Percentiles rank a stretch among this genome's conserved stretches.
Evolutionary conservation across 2,329 filamentous ascomycete species (phyloP).

Genomic region (Sarocladium strictum): DNA sequence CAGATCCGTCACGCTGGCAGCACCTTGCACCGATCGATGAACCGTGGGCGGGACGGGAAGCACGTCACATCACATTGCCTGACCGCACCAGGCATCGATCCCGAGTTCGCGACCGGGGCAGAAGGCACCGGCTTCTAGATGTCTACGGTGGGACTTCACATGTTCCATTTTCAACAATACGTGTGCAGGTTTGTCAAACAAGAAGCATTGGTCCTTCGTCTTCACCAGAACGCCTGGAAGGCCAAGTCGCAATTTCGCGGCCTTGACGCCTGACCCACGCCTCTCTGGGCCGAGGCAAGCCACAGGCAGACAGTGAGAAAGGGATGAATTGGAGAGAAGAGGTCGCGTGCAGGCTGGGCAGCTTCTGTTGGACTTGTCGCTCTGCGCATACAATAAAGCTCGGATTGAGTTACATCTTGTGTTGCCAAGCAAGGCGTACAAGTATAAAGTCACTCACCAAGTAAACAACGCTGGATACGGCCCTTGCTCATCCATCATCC

Average conservation of each 20-base stretch:
- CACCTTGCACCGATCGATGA: background rate
- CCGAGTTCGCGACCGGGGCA: background rate
- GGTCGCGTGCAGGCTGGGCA: background rate
- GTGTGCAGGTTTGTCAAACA: too few relatives aligned
- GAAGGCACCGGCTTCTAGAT: background rate
- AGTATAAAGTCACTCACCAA: too few relatives aligned
- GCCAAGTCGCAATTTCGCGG: slow-evolving; percentile 8
- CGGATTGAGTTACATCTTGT: too few relatives aligned
- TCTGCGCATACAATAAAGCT: too few relatives aligned
- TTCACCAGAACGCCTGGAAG: background rate
- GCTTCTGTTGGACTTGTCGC: background rate
- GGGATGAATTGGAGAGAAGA: background rate
- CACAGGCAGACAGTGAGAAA: background rate
- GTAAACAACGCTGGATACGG: background rate
- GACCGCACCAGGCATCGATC: background rate
- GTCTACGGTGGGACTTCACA: background rate
- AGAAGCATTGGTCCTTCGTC: background rate
- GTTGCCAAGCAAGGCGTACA: too few relatives aligned
- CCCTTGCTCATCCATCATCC: background rate
- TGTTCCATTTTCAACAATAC: background rate
- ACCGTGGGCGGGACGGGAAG: background rate
- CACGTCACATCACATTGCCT: slow-evolving; percentile 5
- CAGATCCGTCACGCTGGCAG: background rate
- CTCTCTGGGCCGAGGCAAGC: slow-evolving; percentile 5
- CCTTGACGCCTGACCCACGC: slow-evolving; percentile 3